Conservation (phyloP, 306 rosid genomes). For the Begonia masoniana region DNA sequence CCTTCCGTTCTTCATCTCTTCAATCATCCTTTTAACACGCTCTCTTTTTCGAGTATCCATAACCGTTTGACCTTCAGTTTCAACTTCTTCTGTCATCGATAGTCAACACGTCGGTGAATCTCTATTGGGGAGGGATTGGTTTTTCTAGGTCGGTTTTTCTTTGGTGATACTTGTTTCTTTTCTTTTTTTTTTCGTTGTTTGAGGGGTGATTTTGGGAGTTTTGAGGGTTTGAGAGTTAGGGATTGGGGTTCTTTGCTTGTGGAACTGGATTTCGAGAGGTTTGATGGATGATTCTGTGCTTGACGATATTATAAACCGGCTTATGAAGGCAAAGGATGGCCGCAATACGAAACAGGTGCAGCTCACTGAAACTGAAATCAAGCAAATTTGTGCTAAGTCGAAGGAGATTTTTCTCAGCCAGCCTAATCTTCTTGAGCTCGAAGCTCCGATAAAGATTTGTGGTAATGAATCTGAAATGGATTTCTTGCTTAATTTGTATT, state of each 20-base stretch:
- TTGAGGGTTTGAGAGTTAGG: conserved; percentile 8
- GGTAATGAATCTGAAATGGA: conserved; percentile 22
- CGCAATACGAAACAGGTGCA: conserved; percentile 63
- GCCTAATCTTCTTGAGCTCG: conserved; percentile 83
- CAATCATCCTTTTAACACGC: too few relatives aligned
- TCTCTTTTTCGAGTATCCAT: too few relatives aligned
- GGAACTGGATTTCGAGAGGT: conserved; percentile 4
- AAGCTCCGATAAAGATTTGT: conserved; percentile 79
- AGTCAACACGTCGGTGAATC: too few relatives aligned
- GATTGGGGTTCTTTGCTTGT: not conserved
- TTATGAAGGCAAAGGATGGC: conserved; percentile 50
- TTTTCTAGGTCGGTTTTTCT: too few relatives aligned
- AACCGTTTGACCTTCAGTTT: too few relatives aligned
- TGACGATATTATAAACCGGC: conserved; percentile 54
- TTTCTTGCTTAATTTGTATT: too few relatives aligned
- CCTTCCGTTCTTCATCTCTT: too few relatives aligned
- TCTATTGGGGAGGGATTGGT: too few relatives aligned
- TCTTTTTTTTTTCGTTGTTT: too few relatives aligned
- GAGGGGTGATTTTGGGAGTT: conserved; percentile 8
- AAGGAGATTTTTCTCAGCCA: conserved; percentile 73
- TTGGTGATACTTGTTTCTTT: too few relatives aligned
- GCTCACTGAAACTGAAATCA: conserved; percentile 57
- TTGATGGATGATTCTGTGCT: conserved; percentile 46
- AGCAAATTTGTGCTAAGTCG: conserved; percentile 41
- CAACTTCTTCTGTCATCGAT: too few relatives aligned